phyloP scores from a whole-genome alignment of 129 eudicot species.

The Escallonia rubra region DNA sequence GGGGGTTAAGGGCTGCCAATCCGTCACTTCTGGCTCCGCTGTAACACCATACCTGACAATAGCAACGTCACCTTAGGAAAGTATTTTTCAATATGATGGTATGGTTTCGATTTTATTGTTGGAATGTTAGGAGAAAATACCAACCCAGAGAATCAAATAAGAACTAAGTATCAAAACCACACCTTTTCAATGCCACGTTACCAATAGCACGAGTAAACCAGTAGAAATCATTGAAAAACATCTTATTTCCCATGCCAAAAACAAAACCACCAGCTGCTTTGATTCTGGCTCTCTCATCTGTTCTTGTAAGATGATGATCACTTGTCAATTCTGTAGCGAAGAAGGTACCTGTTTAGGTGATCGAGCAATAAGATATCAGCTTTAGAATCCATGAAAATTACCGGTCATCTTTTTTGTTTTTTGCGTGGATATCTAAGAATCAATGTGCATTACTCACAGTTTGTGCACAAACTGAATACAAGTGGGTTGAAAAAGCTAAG shows the following conservation, averaged over 20 bases:
- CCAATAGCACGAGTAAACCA: background rate
- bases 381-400: no score
- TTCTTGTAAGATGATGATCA: background rate
- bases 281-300: background rate
- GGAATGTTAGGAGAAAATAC: no score
- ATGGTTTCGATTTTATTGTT: background rate
- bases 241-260: background rate
- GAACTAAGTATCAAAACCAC: background rate
- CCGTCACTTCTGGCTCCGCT: slow-evolving; percentile 2
- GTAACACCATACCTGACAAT: background rate
- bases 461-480: no score
- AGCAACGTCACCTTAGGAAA: background rate
- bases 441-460: no score
- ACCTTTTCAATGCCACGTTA: background rate
- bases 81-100: background rate
- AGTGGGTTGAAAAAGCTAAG: no score
- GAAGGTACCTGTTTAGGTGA: background rate
- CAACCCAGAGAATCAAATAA: no score
- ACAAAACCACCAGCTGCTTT: background rate
- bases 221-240: background rate
- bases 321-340: background rate
- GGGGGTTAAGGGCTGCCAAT: background rate
- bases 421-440: no score
- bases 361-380: no score
- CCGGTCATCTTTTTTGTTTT: no score